Evolutionary conservation across 164 flowering plant species (phyloP).

Genomic region (Houttuynia cordata): DNA sequence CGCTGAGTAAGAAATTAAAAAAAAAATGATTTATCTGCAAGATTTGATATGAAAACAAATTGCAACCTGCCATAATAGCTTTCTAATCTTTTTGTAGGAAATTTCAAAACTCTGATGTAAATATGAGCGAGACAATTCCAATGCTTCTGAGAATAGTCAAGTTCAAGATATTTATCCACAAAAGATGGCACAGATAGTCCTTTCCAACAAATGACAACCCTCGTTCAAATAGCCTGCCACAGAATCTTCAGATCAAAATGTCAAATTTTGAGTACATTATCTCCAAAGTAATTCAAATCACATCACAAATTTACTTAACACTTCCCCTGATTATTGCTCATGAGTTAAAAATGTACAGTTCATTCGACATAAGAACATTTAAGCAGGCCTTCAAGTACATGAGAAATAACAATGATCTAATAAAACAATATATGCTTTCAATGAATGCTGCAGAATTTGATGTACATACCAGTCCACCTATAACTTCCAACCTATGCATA

Average conservation of each 20-base stretch:
- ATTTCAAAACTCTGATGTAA: conserved; percentile 47
- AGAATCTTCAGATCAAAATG: background rate
- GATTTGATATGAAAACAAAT: background rate
- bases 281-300: background rate
- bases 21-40: background rate
- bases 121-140: conserved; percentile 65
- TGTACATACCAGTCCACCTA: no score
- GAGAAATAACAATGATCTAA: background rate
- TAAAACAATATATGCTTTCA: no score
- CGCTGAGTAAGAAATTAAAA: background rate
- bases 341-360: background rate
- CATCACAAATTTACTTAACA: background rate
- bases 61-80: conserved; percentile 55
- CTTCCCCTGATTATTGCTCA: background rate
- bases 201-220: conserved; percentile 72
- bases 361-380: no score
- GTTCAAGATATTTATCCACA: conserved; percentile 81
- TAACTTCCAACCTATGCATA: no score
- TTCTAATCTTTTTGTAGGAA: conserved; percentile 64
- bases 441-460: no score
- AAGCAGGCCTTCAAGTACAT: background rate
- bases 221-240: conserved; percentile 63
- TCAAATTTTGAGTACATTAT: no score
- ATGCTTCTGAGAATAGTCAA: conserved; percentile 61
- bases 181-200: conserved; percentile 60